Base-by-base conservation (phyloP, 2,329 filamentous ascomycete species). In the Teratosphaeria pseudoeucalypti region DNA sequence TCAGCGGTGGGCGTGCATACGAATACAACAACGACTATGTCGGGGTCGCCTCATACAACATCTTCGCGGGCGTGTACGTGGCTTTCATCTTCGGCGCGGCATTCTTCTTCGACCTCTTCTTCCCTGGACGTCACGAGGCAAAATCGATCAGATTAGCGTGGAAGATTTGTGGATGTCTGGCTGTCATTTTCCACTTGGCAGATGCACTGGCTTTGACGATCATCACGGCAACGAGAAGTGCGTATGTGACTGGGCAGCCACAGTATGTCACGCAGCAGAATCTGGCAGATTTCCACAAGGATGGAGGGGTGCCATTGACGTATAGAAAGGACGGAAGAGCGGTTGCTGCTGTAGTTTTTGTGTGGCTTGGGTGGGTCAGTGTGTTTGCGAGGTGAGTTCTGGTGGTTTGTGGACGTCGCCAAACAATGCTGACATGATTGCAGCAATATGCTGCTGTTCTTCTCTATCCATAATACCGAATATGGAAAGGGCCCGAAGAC, bases 71-170 rank as follows among this genome's bases (percentile, higher is more conserved):
- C 23, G 74, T 84, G 34, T 81, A 78, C 19, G 78, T 83, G 9
- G 81, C 81, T 14, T 81, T 78, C 54, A 79, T 84, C 65, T 84
- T 85, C 65, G 81, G 81, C 26, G 77, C 78, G 0, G 82, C 78
- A 0, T 84, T 84, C 74, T 84, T 84, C 74, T 83, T 84, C 70
- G 82, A 84, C 66, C 76, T 85, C 3, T 83, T 84, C 72, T 84
- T 81, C 80, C 82, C 82, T 0, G 80, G 81, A 57, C 75, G 82
- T 55, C 68, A 74, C 10, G 82, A 85, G 62, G 77, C 73, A 3
- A 67, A 62, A 23, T 68, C 73, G 23, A 80, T 84, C 3, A 77
- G 78, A 55, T 64, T 77, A n/a, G 78, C 81, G 0, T 85, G 82
- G 82, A 80, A 76, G 65, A 73, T 79, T 11, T 80, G 76, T 62